phyloP scores from a whole-genome alignment of 2,329 filamentous ascomycete species.

The Ascochyta fabae region DNA sequence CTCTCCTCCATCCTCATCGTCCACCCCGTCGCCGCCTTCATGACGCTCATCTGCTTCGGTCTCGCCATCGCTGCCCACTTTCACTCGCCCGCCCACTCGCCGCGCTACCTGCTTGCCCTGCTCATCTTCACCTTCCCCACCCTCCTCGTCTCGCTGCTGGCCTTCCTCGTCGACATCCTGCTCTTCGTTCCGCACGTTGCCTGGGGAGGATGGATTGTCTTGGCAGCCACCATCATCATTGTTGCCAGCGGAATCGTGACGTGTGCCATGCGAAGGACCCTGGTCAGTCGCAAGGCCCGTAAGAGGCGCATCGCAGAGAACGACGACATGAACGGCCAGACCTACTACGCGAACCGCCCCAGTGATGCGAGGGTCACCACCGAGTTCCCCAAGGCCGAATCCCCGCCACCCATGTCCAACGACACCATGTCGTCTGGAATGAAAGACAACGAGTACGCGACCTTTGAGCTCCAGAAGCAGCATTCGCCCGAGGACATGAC shows the following conservation, averaged over 20 bases:
- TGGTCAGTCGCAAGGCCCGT: constrained; percentile 90
- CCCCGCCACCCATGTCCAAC: constrained; percentile 58
- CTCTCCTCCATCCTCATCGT: constrained; percentile 91
- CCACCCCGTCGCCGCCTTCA: constrained; percentile 86
- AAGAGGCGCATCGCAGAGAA: constrained; percentile 92
- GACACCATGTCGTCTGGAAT: constrained; percentile 65
- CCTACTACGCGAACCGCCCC: constrained; percentile 71
- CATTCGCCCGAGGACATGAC: constrained; percentile 71
- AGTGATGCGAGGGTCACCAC: constrained; percentile 34
- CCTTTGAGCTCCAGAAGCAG: constrained; percentile 68
- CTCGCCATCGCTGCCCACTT: constrained; percentile 84
- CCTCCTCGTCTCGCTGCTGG: constrained; percentile 80
- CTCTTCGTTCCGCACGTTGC: constrained; percentile 92
- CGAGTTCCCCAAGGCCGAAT: constrained; percentile 59
- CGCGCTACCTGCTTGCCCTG: constrained; percentile 82
- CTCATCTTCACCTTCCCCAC: constrained; percentile 88
- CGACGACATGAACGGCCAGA: constrained; percentile 95
- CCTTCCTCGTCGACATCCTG: constrained; percentile 91
- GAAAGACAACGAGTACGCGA: constrained; percentile 62
- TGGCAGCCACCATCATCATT: constrained; percentile 86
- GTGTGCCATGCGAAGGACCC: constrained; percentile 91
- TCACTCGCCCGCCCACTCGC: constrained; percentile 86
- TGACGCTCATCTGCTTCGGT: constrained; percentile 83
- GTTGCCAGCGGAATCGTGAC: constrained; percentile 82
- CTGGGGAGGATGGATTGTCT: constrained; percentile 93